phyloP scores from a whole-genome alignment of 768 basidiomycete species.

The Pleurotus djamor region DNA sequence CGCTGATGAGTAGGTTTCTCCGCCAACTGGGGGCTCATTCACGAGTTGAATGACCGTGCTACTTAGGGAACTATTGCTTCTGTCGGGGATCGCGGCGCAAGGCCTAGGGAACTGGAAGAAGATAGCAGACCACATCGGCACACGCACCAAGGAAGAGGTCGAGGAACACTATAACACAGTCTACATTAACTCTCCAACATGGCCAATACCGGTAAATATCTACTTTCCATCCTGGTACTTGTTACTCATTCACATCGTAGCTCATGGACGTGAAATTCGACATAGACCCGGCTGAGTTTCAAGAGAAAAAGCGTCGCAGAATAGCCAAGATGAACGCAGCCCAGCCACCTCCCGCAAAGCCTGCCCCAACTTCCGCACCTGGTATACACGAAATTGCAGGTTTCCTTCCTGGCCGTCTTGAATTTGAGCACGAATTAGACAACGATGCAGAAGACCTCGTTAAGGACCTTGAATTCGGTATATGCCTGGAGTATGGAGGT shows the following conservation, averaged over 20 bases:
- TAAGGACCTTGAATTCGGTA: constrained; percentile 94
- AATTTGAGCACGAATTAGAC: constrained; percentile 97
- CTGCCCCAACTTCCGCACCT: constrained; percentile 84
- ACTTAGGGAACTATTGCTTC: constrained; percentile 78
- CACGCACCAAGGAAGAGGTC: constrained; percentile 90
- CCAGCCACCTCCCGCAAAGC: constrained; percentile 57
- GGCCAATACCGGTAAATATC: constrained; percentile 75
- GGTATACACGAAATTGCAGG: constrained; percentile 90
- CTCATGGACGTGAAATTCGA: constrained; percentile 62
- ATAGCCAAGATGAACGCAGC: constrained; percentile 77
- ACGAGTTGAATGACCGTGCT: constrained; percentile 2
- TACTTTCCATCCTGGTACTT: background rate
- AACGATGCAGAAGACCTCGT: constrained; percentile 96
- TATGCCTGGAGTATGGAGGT: constrained; percentile 85
- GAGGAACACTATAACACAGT: constrained; percentile 83
- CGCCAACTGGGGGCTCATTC: background rate
- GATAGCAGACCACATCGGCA: constrained; percentile 92
- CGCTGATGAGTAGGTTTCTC: constrained; percentile 81
- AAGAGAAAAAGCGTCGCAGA: constrained; percentile 83
- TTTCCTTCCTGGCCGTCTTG: constrained; percentile 94
- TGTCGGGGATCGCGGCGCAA: constrained; percentile 84
- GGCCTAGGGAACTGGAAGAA: constrained; percentile 98
- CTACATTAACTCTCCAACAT: constrained; percentile 76
- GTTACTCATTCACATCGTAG: constrained; percentile 22
- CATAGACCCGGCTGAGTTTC: constrained; percentile 80